phyloP scores from a whole-genome alignment of 139 green algal genomes.

The Chlorella sp. region DNA sequence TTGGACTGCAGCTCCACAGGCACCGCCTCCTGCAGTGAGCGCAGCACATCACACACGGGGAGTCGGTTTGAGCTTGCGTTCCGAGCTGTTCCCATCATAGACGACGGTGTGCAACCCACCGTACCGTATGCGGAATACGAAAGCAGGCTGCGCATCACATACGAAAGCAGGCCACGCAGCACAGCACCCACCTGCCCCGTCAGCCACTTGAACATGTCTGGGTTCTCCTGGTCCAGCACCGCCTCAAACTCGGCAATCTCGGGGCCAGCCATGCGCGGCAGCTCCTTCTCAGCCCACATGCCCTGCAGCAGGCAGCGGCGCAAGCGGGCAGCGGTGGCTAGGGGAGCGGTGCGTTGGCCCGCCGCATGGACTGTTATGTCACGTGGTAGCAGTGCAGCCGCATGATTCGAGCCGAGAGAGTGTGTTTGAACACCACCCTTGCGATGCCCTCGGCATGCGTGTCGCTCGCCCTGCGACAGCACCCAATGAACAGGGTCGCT shows the following conservation, averaged over 20 bases:
- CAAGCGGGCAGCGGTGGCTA: background rate
- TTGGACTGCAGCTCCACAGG: slow-evolving; percentile 5
- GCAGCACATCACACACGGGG: background rate
- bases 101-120: too few relatives aligned
- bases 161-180: too few relatives aligned
- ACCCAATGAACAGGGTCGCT: background rate
- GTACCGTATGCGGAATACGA: too few relatives aligned
- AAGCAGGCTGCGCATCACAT: too few relatives aligned
- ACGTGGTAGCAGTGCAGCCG: background rate
- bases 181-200: background rate
- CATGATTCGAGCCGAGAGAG: background rate
- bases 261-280: background rate
- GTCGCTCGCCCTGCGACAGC: background rate
- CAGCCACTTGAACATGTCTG: slow-evolving; percentile 34
- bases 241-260: slow-evolving; percentile 8
- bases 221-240: slow-evolving; percentile 33
- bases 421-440: background rate
- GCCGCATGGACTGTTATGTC: background rate
- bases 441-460: too few relatives aligned
- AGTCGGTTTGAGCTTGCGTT: too few relatives aligned
- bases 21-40: background rate
- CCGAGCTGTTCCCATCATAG: too few relatives aligned
- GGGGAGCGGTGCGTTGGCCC: background rate
- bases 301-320: background rate
- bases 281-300: slow-evolving; percentile 27